These are phyloP conservation scores for Guillardia theta DNA, from an alignment of 78 protist species.

Conservation along the genomic window DNA sequence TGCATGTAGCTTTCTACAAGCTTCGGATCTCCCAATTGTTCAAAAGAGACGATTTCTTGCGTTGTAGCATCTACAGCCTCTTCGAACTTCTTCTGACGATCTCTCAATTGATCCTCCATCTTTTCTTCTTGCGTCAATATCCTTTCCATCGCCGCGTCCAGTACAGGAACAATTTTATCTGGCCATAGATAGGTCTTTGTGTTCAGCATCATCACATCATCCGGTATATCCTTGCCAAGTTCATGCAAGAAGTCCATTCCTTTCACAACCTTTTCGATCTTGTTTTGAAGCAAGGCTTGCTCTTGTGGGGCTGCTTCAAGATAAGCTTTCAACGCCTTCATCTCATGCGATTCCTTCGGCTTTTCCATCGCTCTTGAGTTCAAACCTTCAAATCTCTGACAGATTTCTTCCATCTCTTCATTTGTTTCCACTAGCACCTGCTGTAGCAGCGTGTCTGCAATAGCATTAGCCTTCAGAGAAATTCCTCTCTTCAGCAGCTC, in stretches of 20 bases:
- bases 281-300: background rate
- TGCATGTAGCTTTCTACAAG: background rate
- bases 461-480: background rate
- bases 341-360: conserved; percentile 20
- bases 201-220: background rate
- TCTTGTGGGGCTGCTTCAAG: background rate
- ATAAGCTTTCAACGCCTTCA: background rate
- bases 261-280: background rate
- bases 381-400: background rate
- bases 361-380: background rate
- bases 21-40: background rate
- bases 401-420: background rate
- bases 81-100: background rate
- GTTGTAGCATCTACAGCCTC: background rate
- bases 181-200: background rate
- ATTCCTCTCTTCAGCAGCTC: background rate
- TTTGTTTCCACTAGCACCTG: background rate
- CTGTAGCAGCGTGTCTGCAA: background rate
- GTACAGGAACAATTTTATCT: background rate
- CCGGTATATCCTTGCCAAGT: background rate
- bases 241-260: background rate
- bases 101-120: conserved; percentile 30
- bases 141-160: background rate
- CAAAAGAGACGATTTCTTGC: background rate
- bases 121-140: background rate